A percentile compares a stretch with the other conserved stretches of the same genome.
Conservation (phyloP, 1,139 yeast species). For the Blastobotrys proliferans region DNA sequence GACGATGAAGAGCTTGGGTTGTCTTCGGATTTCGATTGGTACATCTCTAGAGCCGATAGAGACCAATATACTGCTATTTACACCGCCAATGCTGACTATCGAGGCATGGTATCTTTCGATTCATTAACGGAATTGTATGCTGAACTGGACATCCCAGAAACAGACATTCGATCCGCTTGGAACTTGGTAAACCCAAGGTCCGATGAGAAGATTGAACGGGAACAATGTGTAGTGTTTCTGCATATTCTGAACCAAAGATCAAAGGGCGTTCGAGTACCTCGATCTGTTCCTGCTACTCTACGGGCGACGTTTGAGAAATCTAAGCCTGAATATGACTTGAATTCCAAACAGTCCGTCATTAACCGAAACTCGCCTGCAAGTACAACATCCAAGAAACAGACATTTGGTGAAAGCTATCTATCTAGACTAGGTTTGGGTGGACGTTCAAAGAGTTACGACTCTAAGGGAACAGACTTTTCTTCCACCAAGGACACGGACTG, state of each 20-base stretch:
- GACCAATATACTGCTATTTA: constrained; percentile 75
- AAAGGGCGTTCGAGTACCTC: constrained; percentile 81
- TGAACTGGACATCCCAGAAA: constrained; percentile 68
- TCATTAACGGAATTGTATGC: constrained; percentile 65
- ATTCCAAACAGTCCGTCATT: constrained; percentile 47
- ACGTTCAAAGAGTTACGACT: constrained; percentile 32
- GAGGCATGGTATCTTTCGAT: constrained; percentile 78
- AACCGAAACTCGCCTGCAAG: constrained; percentile 14
- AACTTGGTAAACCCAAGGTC: constrained; percentile 88
- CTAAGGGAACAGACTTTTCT: constrained; percentile 68
- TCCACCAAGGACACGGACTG: constrained; percentile 72
- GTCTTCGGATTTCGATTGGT: constrained; percentile 86
- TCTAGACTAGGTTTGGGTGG: constrained; percentile 43
- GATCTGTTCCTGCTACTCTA: constrained; percentile 90
- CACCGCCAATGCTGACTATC: constrained; percentile 66
- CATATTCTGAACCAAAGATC: constrained; percentile 90
- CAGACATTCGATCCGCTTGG: constrained; percentile 94
- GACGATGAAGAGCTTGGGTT: constrained; percentile 53
- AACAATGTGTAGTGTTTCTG: constrained; percentile 82
- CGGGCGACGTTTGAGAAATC: constrained; percentile 90
- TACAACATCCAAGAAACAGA: constrained; percentile 36
- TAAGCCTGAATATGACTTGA: constrained; percentile 69
- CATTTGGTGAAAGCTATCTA: constrained; percentile 47
- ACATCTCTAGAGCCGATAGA: constrained; percentile 84
- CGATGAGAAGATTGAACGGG: constrained; percentile 84